phyloP scores from a whole-genome alignment of 805 yeast species.

The Saccharomyces cerevisiae region DNA sequence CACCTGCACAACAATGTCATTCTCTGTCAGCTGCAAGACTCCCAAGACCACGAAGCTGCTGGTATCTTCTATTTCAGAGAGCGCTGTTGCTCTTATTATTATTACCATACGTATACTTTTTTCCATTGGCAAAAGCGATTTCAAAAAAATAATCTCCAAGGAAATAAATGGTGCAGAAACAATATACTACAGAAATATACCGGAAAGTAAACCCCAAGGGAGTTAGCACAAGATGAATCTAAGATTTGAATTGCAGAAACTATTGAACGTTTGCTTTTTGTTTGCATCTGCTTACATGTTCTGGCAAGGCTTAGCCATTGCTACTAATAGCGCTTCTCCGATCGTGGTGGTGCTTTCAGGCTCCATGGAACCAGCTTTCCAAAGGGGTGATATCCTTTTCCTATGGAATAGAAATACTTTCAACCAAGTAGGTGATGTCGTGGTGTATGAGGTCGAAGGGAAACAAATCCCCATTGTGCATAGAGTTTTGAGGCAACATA shows the following conservation, averaged over 20 bases:
- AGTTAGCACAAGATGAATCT: conserved; percentile 40
- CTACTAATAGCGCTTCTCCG: conserved; percentile 82
- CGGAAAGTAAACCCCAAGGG: conserved; percentile 1
- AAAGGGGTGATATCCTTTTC: conserved; percentile 89
- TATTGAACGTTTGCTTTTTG: conserved; percentile 66
- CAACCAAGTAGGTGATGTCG: conserved; percentile 81
- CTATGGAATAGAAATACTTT: conserved; percentile 74
- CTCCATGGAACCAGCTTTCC: conserved; percentile 99
- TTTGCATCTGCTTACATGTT: conserved; percentile 84
- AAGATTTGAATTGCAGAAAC: conserved; percentile 54
- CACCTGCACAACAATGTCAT: background rate
- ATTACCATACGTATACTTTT: background rate
- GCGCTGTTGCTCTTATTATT: background rate
- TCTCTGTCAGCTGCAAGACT: background rate
- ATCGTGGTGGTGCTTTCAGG: conserved; percentile 95
- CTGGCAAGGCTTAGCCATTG: conserved; percentile 75
- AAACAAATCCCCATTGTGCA: conserved; percentile 93
- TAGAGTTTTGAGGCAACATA: conserved; percentile 83
- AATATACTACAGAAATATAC: conserved; percentile 1
- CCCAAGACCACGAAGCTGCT: background rate
- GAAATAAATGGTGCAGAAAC: background rate
- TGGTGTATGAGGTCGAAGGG: conserved; percentile 77
- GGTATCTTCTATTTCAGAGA: background rate
- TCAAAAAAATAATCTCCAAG: conserved; percentile 4
- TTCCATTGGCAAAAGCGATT: background rate